phyloP scores from a whole-genome alignment of 768 basidiomycete genomes.

The Mycena olivaceomarginata region DNA sequence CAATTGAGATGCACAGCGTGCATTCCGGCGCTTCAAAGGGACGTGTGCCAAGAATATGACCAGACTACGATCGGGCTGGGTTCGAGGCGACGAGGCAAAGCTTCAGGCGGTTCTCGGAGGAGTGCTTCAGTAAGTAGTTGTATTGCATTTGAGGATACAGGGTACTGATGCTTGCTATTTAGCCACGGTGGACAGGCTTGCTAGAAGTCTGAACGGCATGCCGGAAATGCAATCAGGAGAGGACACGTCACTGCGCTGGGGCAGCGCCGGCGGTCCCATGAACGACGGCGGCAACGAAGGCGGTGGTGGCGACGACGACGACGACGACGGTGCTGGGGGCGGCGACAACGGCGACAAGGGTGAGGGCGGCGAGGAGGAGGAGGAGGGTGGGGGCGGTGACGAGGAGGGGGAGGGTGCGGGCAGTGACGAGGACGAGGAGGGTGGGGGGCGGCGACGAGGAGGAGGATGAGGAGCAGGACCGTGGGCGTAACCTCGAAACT shows the following conservation, averaged over 20 bases:
- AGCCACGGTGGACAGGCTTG: constrained; percentile 7
- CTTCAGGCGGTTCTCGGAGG: background rate
- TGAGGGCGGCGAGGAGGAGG: too few relatives aligned
- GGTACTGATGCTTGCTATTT: background rate
- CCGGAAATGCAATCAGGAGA: background rate
- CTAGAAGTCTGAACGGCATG: constrained; percentile 1
- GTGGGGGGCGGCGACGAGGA: background rate
- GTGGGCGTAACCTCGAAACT: background rate
- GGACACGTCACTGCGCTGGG: background rate
- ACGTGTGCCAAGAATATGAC: constrained; percentile 6
- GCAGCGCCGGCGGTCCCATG: too few relatives aligned
- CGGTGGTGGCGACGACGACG: background rate
- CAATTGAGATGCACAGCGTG: constrained; percentile 16
- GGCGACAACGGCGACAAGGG: background rate
- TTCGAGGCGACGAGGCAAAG: constrained; percentile 11
- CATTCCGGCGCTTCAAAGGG: constrained; percentile 2
- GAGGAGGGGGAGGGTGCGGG: too few relatives aligned
- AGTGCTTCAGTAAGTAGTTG: constrained; percentile 8
- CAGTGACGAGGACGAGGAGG: too few relatives aligned
- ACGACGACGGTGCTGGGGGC: background rate
- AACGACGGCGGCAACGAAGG: background rate
- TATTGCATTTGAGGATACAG: background rate
- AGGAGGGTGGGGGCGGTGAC: too few relatives aligned
- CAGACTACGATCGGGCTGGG: background rate
- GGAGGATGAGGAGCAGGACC: background rate